A percentile compares a stretch with the other conserved stretches of the same genome.
Conservation (phyloP, 2,329 filamentous ascomycete genomes). For the Colletotrichum agaves region DNA sequence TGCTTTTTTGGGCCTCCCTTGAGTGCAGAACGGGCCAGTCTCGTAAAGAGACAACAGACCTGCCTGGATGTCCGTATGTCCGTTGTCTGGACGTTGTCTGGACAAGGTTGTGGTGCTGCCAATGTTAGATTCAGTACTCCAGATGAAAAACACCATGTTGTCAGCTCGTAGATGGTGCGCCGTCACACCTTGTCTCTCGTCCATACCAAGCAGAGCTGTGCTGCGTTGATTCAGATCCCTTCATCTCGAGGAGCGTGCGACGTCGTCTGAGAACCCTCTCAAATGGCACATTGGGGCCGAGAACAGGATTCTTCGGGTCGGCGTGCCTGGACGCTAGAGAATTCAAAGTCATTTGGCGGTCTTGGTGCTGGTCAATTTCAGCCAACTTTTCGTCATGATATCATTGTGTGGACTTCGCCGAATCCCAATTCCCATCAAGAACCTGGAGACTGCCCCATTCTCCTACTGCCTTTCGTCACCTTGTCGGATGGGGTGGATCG, state of each 20-base stretch:
- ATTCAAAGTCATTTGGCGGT: slow-evolving; percentile 5
- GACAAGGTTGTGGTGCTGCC: slow-evolving; percentile 13
- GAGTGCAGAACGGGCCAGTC: slow-evolving; percentile 19
- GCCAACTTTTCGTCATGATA: slow-evolving; percentile 26
- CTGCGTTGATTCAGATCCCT: slow-evolving; percentile 22
- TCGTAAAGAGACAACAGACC: neutral
- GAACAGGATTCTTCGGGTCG: slow-evolving; percentile 16
- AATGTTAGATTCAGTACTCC: slow-evolving; percentile 7
- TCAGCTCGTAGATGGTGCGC: slow-evolving; percentile 17
- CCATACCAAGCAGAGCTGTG: slow-evolving; percentile 25
- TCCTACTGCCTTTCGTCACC: slow-evolving; percentile 5
- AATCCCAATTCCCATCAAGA: slow-evolving; percentile 6
- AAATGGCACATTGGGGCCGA: neutral
- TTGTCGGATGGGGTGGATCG: slow-evolving; percentile 4
- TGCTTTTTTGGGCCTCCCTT: slow-evolving; percentile 25
- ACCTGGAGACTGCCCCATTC: neutral
- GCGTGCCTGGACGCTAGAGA: neutral
- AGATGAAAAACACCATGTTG: slow-evolving; percentile 7
- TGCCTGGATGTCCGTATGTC: slow-evolving; percentile 14
- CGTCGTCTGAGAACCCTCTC: neutral
- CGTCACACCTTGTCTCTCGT: slow-evolving; percentile 28
- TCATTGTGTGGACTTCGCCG: slow-evolving; percentile 4
- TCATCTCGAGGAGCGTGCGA: slow-evolving; percentile 16
- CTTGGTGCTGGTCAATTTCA: slow-evolving; percentile 17
- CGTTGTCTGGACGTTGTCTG: slow-evolving; percentile 23